Evolutionary conservation across 345 rosid genomes (phyloP).

Genomic region (Raphanus raphanistrum): DNA sequence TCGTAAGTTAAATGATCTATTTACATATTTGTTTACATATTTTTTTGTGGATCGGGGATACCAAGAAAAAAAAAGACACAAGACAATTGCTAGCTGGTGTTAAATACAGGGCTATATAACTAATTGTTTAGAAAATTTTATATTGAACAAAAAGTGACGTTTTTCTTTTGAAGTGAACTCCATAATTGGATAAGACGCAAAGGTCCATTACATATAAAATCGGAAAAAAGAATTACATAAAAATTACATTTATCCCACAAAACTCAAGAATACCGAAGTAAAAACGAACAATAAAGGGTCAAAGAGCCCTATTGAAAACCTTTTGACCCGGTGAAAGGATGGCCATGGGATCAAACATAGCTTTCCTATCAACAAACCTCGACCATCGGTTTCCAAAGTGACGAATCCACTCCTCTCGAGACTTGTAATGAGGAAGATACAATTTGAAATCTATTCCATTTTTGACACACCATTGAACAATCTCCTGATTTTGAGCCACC

Average conservation of each 20-base stretch:
- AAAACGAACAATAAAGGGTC: not conserved
- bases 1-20: no score
- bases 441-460: slow-evolving; percentile 70
- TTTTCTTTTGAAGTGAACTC: slow-evolving; percentile 7
- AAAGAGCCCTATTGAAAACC: slow-evolving; percentile 55
- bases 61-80: not conserved
- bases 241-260: slow-evolving; percentile 9
- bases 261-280: slow-evolving; percentile 15
- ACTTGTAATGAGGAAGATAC: slow-evolving; percentile 83
- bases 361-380: slow-evolving; percentile 64
- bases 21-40: no score
- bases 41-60: no score
- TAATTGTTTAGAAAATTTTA: not conserved
- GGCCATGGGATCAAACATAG: slow-evolving; percentile 74
- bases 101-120: not conserved
- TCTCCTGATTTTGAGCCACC: slow-evolving; percentile 68
- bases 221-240: not conserved
- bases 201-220: not conserved
- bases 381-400: slow-evolving; percentile 86
- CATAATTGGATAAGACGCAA: slow-evolving; percentile 12
- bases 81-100: not conserved
- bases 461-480: slow-evolving; percentile 52
- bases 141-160: not conserved
- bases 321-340: slow-evolving; percentile 93
- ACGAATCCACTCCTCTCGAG: slow-evolving; percentile 70